A percentile compares a stretch with the other conserved stretches of the same genome.
Evolutionary conservation across 169 alveolate species (phyloP).

Genomic region (Plasmodium malariae): DNA sequence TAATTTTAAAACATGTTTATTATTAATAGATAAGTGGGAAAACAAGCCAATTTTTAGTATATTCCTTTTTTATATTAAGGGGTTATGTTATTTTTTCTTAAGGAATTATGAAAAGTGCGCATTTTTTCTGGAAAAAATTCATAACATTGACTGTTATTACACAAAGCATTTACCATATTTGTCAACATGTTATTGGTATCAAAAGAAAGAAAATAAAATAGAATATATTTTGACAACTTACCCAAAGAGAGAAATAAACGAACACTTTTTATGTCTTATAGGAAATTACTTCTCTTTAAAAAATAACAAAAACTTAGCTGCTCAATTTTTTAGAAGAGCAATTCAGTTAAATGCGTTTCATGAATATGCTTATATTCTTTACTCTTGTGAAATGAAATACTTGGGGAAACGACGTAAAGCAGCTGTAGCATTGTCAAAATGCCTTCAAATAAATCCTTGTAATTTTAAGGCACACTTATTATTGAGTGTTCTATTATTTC

Average conservation of each 20-base stretch:
- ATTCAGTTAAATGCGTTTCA: conserved; percentile 32
- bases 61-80: conserved; percentile 31
- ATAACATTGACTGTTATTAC: conserved; percentile 43
- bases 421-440: conserved; percentile 51
- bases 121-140: conserved; percentile 38
- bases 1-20: conserved; percentile 50
- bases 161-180: conserved; percentile 66
- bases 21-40: conserved; percentile 53
- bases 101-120: conserved; percentile 46
- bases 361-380: conserved; percentile 69
- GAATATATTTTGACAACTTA: conserved; percentile 54
- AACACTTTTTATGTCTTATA: conserved; percentile 54
- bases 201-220: conserved; percentile 22
- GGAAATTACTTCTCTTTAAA: conserved; percentile 75
- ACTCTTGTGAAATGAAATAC: conserved; percentile 62
- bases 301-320: conserved; percentile 42
- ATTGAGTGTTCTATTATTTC: conserved; percentile 55
- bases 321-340: conserved; percentile 57
- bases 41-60: conserved; percentile 65
- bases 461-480: conserved; percentile 57
- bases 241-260: conserved; percentile 61
- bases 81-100: conserved; percentile 59
- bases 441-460: conserved; percentile 65
- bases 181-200: conserved; percentile 69
- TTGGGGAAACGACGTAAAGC: conserved; percentile 44